phyloP scores from a whole-genome alignment of 257 asterid genomes.

The Rubia yunnanensis region DNA sequence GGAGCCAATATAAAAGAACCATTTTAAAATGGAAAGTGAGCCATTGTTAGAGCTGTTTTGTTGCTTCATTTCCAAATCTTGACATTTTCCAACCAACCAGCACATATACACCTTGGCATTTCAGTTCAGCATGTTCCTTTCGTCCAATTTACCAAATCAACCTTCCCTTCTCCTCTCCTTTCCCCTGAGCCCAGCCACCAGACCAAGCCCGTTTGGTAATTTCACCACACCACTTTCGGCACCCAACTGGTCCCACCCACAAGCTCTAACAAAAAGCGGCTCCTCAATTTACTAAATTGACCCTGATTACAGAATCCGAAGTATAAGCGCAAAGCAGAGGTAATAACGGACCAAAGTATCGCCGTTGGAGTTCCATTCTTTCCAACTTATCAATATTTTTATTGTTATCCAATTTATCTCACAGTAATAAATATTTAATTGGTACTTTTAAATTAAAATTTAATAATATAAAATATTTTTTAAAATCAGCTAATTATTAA shows the following conservation, averaged over 20 bases:
- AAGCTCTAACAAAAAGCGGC: constrained; percentile 57
- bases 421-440: too few relatives aligned
- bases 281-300: constrained; percentile 19
- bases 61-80: constrained; percentile 26
- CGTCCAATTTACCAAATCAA: constrained; percentile 2
- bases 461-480: too few relatives aligned
- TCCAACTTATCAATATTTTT: too few relatives aligned
- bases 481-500: too few relatives aligned
- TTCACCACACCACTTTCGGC: not conserved
- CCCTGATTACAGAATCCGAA: constrained; percentile 32
- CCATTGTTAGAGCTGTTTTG: not conserved
- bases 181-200: not conserved
- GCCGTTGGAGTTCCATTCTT: too few relatives aligned
- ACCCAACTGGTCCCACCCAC: constrained; percentile 13
- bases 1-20: too few relatives aligned
- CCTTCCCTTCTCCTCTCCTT: constrained; percentile 5
- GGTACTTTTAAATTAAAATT: too few relatives aligned
- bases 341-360: too few relatives aligned
- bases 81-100: constrained; percentile 19
- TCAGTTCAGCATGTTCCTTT: constrained; percentile 22
- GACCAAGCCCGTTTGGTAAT: constrained; percentile 37
- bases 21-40: too few relatives aligned
- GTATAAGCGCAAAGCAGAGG: not conserved
- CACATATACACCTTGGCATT: constrained; percentile 56
- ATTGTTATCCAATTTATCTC: too few relatives aligned